These are phyloP conservation scores for Camptophora hylomeconis DNA, from an alignment of 2,329 filamentous ascomycete species.

Conservation along the genomic window DNA sequence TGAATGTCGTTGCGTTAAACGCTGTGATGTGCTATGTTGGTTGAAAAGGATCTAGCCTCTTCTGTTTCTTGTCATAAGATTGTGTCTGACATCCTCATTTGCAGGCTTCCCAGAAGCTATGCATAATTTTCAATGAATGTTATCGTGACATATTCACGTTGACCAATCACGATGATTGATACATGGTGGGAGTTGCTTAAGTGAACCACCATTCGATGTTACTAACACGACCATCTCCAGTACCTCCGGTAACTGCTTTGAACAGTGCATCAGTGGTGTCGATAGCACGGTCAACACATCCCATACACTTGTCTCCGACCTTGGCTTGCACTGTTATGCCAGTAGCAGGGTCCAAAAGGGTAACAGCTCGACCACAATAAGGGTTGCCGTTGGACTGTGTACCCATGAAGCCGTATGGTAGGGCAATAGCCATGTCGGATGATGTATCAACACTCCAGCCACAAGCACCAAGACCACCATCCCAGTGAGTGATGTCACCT, in stretches of 20 bases:
- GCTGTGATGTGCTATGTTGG: no score
- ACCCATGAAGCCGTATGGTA: constrained; percentile 54
- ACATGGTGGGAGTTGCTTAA: no score
- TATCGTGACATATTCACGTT: no score
- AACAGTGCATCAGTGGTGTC: constrained; percentile 25
- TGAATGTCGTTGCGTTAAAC: no score
- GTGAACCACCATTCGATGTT: constrained; percentile 31
- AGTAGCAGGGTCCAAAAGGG: constrained; percentile 37
- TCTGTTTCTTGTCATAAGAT: no score
- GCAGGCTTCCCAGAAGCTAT: no score
- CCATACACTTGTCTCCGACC: constrained; percentile 65
- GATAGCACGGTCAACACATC: constrained; percentile 36
- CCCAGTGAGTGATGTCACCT: constrained; percentile 66
- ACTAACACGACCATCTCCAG: constrained; percentile 27
- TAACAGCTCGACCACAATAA: constrained; percentile 57
- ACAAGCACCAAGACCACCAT: constrained; percentile 55
- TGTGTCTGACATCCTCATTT: no score
- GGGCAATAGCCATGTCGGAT: constrained; percentile 52
- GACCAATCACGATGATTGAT: no score
- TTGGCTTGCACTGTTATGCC: constrained; percentile 46
- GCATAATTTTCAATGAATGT: no score
- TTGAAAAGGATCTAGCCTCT: no score
- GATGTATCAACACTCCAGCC: constrained; percentile 47
- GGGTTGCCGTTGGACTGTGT: constrained; percentile 51
- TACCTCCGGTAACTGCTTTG: constrained; percentile 21